These are phyloP conservation scores for Didymella segeticola DNA, from an alignment of 2,329 filamentous ascomycete genomes.

Conservation along the genomic window DNA sequence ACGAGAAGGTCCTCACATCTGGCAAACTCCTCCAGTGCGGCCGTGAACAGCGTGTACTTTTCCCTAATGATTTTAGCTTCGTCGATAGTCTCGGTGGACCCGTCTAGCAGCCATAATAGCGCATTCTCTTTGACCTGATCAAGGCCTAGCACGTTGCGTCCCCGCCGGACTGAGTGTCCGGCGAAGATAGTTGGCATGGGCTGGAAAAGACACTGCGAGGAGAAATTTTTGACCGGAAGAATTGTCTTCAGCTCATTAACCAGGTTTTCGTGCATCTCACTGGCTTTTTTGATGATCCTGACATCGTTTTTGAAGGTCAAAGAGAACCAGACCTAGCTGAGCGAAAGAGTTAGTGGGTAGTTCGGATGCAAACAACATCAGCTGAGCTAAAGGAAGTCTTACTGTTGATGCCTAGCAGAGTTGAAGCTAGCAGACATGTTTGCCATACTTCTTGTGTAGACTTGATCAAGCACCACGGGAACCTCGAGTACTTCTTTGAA, in stretches of 20 bases:
- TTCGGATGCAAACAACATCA: not conserved
- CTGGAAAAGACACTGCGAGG: constrained; percentile 9
- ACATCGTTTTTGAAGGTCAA: constrained; percentile 37
- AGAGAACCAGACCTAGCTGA: constrained; percentile 24
- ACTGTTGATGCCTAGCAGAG: constrained; percentile 16
- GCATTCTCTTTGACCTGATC: constrained; percentile 23
- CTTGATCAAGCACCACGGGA: constrained; percentile 16
- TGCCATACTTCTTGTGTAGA: constrained; percentile 20
- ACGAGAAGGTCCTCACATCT: constrained; percentile 24
- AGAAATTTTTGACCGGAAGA: constrained; percentile 16
- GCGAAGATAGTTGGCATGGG: constrained; percentile 19
- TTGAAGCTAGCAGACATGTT: constrained; percentile 13
- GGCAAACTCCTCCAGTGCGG: constrained; percentile 22
- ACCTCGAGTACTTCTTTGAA: constrained; percentile 14
- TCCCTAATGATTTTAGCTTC: constrained; percentile 24
- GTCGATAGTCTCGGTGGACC: constrained; percentile 14
- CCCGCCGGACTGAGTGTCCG: constrained; percentile 1
- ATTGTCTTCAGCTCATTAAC: constrained; percentile 31
- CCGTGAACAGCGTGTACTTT: not conserved
- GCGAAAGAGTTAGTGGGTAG: not conserved
- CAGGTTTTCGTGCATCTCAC: constrained; percentile 49
- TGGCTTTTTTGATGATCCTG: constrained; percentile 44
- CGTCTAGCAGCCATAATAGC: constrained; percentile 19
- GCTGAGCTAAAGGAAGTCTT: not conserved
- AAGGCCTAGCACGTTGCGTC: constrained; percentile 24